Conservation (phyloP, 768 basidiomycete genomes). For the Psilocybe sp. region DNA sequence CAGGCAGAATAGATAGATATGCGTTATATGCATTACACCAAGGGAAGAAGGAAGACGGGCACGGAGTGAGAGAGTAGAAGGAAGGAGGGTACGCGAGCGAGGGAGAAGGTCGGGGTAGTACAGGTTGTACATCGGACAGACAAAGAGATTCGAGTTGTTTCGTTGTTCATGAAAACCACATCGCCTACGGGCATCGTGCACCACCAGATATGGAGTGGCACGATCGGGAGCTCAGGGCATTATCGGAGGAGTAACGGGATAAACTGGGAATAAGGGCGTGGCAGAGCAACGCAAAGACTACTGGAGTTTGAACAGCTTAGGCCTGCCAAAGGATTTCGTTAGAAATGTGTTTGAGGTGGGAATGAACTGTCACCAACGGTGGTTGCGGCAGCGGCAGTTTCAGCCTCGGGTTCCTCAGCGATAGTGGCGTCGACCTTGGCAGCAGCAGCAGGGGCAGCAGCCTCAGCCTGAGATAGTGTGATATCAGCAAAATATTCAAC, state of each 20-base stretch:
- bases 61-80: slow-evolving; percentile 11
- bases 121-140: slow-evolving; percentile 8
- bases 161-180: too few species aligned
- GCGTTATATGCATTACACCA: slow-evolving; percentile 11
- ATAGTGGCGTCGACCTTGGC: slow-evolving; percentile 45
- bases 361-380: neutral
- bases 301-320: slow-evolving; percentile 1
- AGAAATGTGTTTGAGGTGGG: neutral
- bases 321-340: slow-evolving; percentile 3
- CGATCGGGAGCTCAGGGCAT: slow-evolving; percentile 3
- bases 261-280: neutral
- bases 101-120: slow-evolving; percentile 16
- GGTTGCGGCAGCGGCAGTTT: slow-evolving; percentile 28
- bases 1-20: too few species aligned
- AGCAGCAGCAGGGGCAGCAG: slow-evolving; percentile 35
- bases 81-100: slow-evolving; percentile 19
- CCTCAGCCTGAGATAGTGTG: slow-evolving; percentile 31
- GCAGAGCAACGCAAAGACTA: neutral
- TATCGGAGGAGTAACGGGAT: neutral
- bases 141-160: too few species aligned
- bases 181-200: too few species aligned
- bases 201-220: slow-evolving; percentile 11
- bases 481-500: slow-evolving; percentile 13
- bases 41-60: slow-evolving; percentile 12
- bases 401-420: slow-evolving; percentile 50